These are phyloP conservation scores for Santalum album DNA, from an alignment of 164 flowering plant genomes.

Conservation along the genomic window DNA sequence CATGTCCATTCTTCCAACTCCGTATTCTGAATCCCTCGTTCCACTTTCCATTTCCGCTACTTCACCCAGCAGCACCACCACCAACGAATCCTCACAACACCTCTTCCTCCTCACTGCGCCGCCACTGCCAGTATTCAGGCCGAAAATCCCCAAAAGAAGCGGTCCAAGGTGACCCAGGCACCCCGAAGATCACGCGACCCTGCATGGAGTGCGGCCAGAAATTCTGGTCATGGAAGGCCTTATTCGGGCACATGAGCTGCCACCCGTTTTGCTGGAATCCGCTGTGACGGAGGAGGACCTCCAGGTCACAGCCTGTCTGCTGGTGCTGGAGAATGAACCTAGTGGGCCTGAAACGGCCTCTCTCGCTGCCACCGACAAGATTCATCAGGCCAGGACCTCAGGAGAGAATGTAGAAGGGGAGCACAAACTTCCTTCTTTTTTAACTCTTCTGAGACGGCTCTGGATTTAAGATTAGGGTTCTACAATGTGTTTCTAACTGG, in stretches of 20 bases:
- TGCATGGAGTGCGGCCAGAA: slow-evolving; percentile 83
- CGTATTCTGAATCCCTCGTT: background rate
- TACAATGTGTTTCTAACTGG: slow-evolving; percentile 4
- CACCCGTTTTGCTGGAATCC: slow-evolving; percentile 33
- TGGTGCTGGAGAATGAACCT: slow-evolving; percentile 44
- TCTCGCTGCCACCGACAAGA: too few relatives aligned
- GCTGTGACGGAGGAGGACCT: slow-evolving; percentile 42
- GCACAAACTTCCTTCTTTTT: slow-evolving; percentile 17
- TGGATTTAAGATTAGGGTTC: slow-evolving; percentile 55
- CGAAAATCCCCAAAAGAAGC: background rate
- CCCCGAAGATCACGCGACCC: slow-evolving; percentile 48
- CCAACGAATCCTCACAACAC: background rate
- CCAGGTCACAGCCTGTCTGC: slow-evolving; percentile 46
- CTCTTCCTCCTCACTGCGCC: background rate
- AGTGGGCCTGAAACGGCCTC: too few relatives aligned
- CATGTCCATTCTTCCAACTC: background rate
- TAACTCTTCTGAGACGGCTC: slow-evolving; percentile 17
- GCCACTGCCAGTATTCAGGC: too few relatives aligned
- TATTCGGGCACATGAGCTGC: slow-evolving; percentile 95
- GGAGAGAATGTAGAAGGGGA: too few relatives aligned
- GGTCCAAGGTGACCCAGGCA: slow-evolving; percentile 22
- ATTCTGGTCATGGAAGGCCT: slow-evolving; percentile 89
- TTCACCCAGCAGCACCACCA: too few relatives aligned
- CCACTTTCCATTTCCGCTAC: background rate
- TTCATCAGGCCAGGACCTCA: too few relatives aligned